phyloP scores from a whole-genome alignment of 805 yeast species.

The Kodamaea lidongshanica region DNA sequence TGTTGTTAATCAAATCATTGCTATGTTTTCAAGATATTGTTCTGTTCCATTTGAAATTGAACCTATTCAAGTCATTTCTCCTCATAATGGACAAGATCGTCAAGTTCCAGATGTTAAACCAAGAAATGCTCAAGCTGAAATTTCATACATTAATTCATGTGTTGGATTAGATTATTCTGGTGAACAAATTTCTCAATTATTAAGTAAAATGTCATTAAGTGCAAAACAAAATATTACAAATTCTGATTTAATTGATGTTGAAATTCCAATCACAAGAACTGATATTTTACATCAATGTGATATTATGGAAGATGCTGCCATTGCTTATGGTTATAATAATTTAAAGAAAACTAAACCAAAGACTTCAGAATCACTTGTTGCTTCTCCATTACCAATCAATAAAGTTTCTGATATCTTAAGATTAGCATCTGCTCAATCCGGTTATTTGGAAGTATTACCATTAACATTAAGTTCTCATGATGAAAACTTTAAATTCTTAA shows the following conservation, averaged over 20 bases:
- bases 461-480: constrained; percentile 93
- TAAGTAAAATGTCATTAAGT: constrained; percentile 73
- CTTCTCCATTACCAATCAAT: constrained; percentile 85
- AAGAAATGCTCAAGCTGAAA: constrained; percentile 67
- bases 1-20: constrained; percentile 85
- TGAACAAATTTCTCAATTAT: constrained; percentile 59
- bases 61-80: constrained; percentile 79
- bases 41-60: constrained; percentile 77
- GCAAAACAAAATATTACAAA: constrained; percentile 49
- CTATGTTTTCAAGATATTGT: constrained; percentile 92
- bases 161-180: constrained; percentile 74
- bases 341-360: constrained; percentile 73
- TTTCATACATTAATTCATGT: constrained; percentile 83
- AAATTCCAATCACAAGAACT: constrained; percentile 89
- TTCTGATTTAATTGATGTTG: constrained; percentile 51
- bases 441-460: constrained; percentile 95
- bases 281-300: constrained; percentile 97
- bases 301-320: constrained; percentile 97
- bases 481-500: constrained; percentile 87
- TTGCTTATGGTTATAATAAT: constrained; percentile 91
- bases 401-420: constrained; percentile 87
- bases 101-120: constrained; percentile 66
- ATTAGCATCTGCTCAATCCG: constrained; percentile 85
- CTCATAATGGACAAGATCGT: constrained; percentile 72
- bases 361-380: constrained; percentile 64